Base-by-base conservation (phyloP, 345 rosid genomes). In the Eucalyptus sideroxylon region DNA sequence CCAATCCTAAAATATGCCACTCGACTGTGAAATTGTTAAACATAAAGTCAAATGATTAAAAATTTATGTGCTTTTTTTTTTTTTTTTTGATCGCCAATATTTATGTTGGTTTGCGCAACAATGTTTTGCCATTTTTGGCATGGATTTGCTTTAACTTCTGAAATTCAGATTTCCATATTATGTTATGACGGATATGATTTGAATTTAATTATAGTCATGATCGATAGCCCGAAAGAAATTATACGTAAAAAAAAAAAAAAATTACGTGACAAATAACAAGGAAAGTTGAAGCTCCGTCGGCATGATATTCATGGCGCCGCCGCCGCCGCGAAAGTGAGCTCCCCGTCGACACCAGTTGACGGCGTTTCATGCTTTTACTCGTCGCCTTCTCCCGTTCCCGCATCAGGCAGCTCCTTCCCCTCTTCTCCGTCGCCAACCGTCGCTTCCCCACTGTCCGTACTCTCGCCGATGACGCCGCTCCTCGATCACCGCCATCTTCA, bases 1-100 rank as follows among this genome's bases (percentile, higher is more conserved):
- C 23, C 0, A 8, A 69, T 9, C 5, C 3, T 4, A 16, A 1
- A 72, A 0, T 19, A 5, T 37, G 42, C 4, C 1, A 19, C 7
- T 11, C 26, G 1, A 16, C 19, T 1, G 0, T 31, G 42, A 16
- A 69, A 69, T 31, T 69, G 23, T 31, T 16, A 34, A 31, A 9
- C 42, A 69, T 6, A 31, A 16, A 16, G 11, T 16, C 4, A 72
- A 40, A 0, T 11, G 27, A 37, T 72, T 37, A 5, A 37, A 37
- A 6, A 9, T 21, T 40, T 37, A 21, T 11, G 26, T 72, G n/a
- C n/a, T n/a, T n/a, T n/a, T n/a, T 9, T 27, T 26, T n/a, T 65
- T 65, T 0, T 4, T 17, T 53, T 53, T 53, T 53, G 0, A 19
- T 19, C 23, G 59, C 1, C 11, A 0, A 72, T 37, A 9, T 21